phyloP scores from a whole-genome alignment of 106 monocot genomes.

The Agapanthus africanus region DNA sequence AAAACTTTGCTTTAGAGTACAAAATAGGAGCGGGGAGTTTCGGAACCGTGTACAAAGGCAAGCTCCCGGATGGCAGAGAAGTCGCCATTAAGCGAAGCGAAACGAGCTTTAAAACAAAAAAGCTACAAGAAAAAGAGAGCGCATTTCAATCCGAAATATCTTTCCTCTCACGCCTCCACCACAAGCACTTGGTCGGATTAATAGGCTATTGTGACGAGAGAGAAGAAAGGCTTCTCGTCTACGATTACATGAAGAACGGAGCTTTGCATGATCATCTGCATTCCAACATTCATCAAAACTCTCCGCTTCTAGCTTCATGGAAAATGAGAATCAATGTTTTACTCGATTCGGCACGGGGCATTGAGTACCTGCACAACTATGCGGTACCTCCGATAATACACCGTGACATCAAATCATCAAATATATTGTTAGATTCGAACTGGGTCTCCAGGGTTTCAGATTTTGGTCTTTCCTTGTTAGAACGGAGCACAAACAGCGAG shows the following conservation, averaged over 20 bases:
- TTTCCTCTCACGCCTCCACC: conserved; percentile 79
- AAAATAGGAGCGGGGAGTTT: conserved; percentile 79
- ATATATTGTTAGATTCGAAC: conserved; percentile 46
- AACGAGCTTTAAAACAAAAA: conserved; percentile 18
- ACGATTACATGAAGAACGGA: conserved; percentile 85
- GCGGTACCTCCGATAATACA: conserved; percentile 65
- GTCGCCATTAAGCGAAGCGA: conserved; percentile 84
- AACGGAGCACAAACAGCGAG: conserved; percentile 14
- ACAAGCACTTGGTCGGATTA: conserved; percentile 80
- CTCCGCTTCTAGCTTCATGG: conserved; percentile 31
- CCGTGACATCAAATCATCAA: conserved; percentile 67
- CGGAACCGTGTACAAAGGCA: conserved; percentile 73
- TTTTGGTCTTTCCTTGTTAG: conserved; percentile 70
- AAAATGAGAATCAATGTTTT: conserved; percentile 29
- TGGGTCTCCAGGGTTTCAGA: conserved; percentile 75
- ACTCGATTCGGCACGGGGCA: conserved; percentile 48
- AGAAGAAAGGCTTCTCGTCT: conserved; percentile 71
- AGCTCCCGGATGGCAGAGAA: conserved; percentile 64
- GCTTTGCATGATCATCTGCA: conserved; percentile 47
- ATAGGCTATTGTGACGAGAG: conserved; percentile 75
- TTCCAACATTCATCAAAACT: background rate
- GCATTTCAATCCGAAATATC: conserved; percentile 76
- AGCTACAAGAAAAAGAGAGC: conserved; percentile 54
- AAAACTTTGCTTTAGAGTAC: conserved; percentile 39
- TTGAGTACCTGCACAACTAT: conserved; percentile 65